Percentiles rank a stretch among this genome's conserved stretches.
Conservation (phyloP, 2,329 filamentous ascomycete genomes). For the Davidsoniella eucalypti region DNA sequence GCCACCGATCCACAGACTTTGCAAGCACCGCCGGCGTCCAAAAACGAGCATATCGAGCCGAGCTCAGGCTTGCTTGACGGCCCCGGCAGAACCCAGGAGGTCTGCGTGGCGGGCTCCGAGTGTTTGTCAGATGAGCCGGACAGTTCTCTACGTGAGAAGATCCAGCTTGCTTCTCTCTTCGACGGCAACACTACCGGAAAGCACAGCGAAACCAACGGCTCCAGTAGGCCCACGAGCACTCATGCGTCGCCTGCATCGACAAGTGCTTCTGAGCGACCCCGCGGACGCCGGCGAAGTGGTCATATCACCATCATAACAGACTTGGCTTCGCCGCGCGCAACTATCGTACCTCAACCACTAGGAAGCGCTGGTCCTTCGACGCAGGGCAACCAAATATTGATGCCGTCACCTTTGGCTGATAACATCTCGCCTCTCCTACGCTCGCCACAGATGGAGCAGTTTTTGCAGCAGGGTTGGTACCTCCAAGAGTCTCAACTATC, state of each 20-base stretch:
- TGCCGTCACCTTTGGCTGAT: background rate
- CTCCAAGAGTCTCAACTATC: slow-evolving; percentile 9
- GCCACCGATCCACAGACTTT: too few species aligned
- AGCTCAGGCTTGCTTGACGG: background rate
- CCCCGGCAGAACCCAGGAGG: background rate
- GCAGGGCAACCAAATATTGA: background rate
- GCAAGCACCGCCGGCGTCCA: too few species aligned
- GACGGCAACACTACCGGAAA: background rate
- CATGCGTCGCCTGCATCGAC: background rate
- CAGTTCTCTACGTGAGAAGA: background rate
- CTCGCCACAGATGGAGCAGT: background rate
- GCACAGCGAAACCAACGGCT: background rate
- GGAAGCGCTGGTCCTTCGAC: slow-evolving; percentile 3
- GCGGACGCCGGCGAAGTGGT: background rate
- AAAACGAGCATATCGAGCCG: too few species aligned
- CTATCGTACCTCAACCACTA: background rate
- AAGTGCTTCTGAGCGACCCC: background rate
- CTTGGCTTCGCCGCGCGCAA: background rate
- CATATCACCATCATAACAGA: slow-evolving; percentile 8
- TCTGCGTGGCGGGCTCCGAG: background rate
- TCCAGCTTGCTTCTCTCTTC: background rate
- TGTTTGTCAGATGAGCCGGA: background rate
- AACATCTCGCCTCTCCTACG: background rate
- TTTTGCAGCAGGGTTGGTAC: slow-evolving; percentile 3
- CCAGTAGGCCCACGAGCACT: background rate